Evolutionary conservation across 768 basidiomycete genomes (phyloP).

Genomic region (Strobilomyces dryophilus): DNA sequence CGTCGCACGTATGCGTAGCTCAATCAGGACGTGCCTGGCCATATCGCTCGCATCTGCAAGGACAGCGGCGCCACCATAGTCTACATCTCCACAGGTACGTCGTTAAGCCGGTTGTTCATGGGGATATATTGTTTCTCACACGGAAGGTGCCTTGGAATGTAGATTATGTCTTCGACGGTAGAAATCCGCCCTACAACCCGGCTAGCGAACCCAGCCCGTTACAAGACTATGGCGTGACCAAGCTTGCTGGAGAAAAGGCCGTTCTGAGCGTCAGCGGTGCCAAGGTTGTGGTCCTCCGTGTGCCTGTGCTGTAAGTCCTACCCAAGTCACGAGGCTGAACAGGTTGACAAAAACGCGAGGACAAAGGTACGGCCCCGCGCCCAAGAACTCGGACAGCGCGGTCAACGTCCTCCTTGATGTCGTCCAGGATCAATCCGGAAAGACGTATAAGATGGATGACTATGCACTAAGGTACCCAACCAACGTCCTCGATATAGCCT

Average conservation of each 20-base stretch:
- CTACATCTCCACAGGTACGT: slow-evolving; percentile 87
- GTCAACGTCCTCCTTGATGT: slow-evolving; percentile 87
- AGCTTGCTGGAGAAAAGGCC: slow-evolving; percentile 83
- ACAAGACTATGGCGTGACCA: slow-evolving; percentile 84
- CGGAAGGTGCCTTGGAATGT: slow-evolving; percentile 2
- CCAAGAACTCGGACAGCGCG: slow-evolving; percentile 82
- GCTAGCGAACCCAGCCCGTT: slow-evolving; percentile 73
- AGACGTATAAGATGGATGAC: slow-evolving; percentile 93
- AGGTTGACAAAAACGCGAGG: background rate
- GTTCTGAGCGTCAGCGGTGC: slow-evolving; percentile 58
- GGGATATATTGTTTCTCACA: slow-evolving; percentile 4
- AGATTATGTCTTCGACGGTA: slow-evolving; percentile 97
- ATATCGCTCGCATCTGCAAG: slow-evolving; percentile 65
- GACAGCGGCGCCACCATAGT: slow-evolving; percentile 65
- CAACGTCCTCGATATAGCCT: slow-evolving; percentile 81
- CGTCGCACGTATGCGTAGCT: slow-evolving; percentile 43
- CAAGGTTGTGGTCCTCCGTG: slow-evolving; percentile 68
- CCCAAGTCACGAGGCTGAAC: background rate
- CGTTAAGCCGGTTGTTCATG: background rate
- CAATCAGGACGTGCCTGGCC: slow-evolving; percentile 72
- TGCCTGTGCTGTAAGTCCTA: slow-evolving; percentile 75
- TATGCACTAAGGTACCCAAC: slow-evolving; percentile 92
- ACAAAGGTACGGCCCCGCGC: slow-evolving; percentile 79
- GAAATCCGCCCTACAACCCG: slow-evolving; percentile 84
- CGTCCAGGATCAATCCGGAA: slow-evolving; percentile 82